Conservation (phyloP, 805 yeast genomes). For the Hanseniaspora meyeri region DNA sequence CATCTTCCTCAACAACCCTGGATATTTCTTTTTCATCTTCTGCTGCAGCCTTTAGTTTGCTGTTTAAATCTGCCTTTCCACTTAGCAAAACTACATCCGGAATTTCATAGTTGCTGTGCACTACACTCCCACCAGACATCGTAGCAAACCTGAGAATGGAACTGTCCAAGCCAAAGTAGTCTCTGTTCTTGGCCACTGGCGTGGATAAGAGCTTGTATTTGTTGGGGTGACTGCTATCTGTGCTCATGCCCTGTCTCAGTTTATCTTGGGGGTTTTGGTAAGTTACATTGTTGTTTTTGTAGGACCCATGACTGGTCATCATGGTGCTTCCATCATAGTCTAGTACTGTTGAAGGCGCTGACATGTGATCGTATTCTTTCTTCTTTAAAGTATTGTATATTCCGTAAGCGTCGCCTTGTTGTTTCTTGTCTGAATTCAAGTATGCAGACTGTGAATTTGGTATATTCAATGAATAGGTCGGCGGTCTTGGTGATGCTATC, state of each 20-base stretch:
- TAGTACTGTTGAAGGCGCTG: conserved; percentile 5
- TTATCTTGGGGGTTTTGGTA: background rate
- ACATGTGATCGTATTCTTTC: background rate
- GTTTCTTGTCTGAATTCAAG: background rate
- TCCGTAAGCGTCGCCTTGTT: background rate
- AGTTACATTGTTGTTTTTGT: conserved; percentile 6
- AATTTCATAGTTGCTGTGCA: conserved; percentile 8
- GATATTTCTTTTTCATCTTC: background rate
- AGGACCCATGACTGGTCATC: background rate
- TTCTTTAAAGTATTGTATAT: background rate
- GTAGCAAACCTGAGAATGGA: conserved; percentile 14
- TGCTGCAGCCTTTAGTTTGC: background rate
- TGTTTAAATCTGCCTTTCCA: conserved; percentile 4
- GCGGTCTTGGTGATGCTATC: background rate
- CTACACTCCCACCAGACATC: conserved; percentile 12
- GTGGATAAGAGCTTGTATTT: conserved; percentile 10
- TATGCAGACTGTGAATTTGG: conserved; percentile 3
- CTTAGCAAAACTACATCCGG: conserved; percentile 9
- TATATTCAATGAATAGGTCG: background rate
- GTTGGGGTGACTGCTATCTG: background rate
- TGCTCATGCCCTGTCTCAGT: background rate
- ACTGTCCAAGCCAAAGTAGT: conserved; percentile 10
- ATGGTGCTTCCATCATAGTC: conserved; percentile 13
- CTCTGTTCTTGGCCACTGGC: conserved; percentile 10
- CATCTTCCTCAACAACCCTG: conserved; percentile 7